Evolutionary conservation across 2,329 filamentous ascomycete species (phyloP), one percentile per base, ranked within the genome.

Genomic region (Pseudogymnoascus verrucosus): DNA sequence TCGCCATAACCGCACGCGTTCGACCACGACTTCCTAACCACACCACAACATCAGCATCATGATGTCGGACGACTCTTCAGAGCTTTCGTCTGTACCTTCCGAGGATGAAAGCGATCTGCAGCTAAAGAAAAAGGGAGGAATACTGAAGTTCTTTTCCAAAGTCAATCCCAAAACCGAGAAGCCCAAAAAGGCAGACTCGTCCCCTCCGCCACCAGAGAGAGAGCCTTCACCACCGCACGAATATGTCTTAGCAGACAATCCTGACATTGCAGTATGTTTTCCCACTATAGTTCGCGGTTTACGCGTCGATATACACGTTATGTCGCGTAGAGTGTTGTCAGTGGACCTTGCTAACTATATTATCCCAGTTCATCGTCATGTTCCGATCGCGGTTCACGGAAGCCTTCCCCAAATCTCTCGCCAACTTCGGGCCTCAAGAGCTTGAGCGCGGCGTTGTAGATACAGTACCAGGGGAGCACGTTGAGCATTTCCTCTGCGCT

Each of bases 351-450:
- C 71, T 73, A 68, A 72, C 76, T 77, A 73, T 61, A 68, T 72
- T 72, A 69, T 70, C 69, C 66, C 71, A 97, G 91, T 97, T 99
- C 78, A 90, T 99, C 76, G 91, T 98, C 69, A 97, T 96, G 91
- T 99, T 98, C 78, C 87, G 93, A 75, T 89, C 90, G 76, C 91
- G 95, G 73, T 98, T 99, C 77, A 87, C 84, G 77, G 92, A 96
- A 65, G 89, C 86, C 65, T 95, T 99, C 69, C 89, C 93, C 59
- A 89, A 92, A 76, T 95, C 91, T 34, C 82, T 96, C 37, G 83
- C 90, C 68, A 90, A 96, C 74, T 91, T 96, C 69, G 95, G 95
- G 21, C 95, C 95, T 11, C 93, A 99, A 77, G 96, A 99, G 76
- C 85, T 99, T 66, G 95, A 99, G 77, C 83, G 84, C 75, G 95